Evolutionary conservation across 257 asterid species (phyloP).

Genomic region (Asclepias syriaca): DNA sequence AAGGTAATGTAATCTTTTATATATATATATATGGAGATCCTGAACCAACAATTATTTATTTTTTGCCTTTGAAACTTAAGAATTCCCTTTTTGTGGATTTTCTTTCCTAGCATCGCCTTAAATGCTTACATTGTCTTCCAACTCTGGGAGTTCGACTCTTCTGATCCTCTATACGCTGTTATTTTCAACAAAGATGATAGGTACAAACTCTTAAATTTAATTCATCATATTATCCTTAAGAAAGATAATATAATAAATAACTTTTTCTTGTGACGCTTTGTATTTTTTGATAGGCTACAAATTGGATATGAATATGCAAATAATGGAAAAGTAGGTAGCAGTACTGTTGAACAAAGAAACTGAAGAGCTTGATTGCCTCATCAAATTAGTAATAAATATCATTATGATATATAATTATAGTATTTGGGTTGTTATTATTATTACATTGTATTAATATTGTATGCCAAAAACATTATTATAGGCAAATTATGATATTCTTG

Average conservation of each 20-base stretch:
- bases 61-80: not conserved
- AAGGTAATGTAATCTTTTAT: slow-evolving; percentile 35
- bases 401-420: too few relatives aligned
- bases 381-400: not conserved
- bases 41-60: not conserved
- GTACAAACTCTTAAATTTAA: slow-evolving; percentile 30
- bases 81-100: slow-evolving; percentile 1
- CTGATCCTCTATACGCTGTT: slow-evolving; percentile 51
- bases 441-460: too few relatives aligned
- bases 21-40: not conserved
- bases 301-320: slow-evolving; percentile 39
- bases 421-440: too few relatives aligned
- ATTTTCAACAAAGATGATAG: slow-evolving; percentile 60
- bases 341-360: slow-evolving; percentile 14
- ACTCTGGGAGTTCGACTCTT: slow-evolving; percentile 49
- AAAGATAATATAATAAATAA: not conserved
- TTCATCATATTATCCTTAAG: too few relatives aligned
- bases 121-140: slow-evolving; percentile 63
- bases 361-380: not conserved
- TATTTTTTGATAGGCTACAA: slow-evolving; percentile 52
- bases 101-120: slow-evolving; percentile 46
- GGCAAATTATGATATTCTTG: too few relatives aligned
- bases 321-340: slow-evolving; percentile 11
- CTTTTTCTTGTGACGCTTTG: not conserved
- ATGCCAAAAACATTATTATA: too few relatives aligned